Evolutionary conservation across 2,329 filamentous ascomycete species (phyloP).

Genomic region (Tolypocladium cylindrosporum): DNA sequence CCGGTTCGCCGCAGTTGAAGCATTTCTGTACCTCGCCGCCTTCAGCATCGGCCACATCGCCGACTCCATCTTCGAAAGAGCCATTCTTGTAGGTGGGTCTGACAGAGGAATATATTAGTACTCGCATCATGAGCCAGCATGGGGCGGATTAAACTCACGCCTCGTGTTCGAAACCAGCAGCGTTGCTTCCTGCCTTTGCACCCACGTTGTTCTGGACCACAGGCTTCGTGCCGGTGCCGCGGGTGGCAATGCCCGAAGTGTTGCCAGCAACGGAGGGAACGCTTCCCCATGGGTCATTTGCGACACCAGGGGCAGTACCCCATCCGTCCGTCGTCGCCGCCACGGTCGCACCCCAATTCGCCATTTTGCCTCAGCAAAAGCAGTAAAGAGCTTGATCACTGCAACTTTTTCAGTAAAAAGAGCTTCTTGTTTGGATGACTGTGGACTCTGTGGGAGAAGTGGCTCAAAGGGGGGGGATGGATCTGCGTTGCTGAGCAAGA

Average conservation of each 20-base stretch:
- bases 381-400: background rate
- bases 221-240: background rate
- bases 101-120: background rate
- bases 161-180: background rate
- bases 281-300: background rate
- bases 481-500: too few relatives aligned
- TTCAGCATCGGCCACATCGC: background rate
- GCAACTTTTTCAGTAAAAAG: background rate
- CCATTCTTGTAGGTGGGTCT: background rate
- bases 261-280: background rate
- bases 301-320: background rate
- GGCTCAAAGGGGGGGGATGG: background rate
- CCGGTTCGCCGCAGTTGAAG: slow-evolving; percentile 25
- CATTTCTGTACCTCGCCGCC: slow-evolving; percentile 13
- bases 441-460: background rate
- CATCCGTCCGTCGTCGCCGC: background rate
- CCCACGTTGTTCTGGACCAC: background rate
- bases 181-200: background rate
- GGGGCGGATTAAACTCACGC: background rate
- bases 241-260: background rate
- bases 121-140: background rate
- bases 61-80: background rate
- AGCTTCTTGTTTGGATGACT: background rate
- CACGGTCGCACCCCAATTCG: background rate
- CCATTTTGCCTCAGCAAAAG: background rate